Percentiles rank a stretch among this genome's conserved stretches.
Evolutionary conservation across 2,329 filamentous ascomycete genomes (phyloP).

Genomic region (Calonectria montana): DNA sequence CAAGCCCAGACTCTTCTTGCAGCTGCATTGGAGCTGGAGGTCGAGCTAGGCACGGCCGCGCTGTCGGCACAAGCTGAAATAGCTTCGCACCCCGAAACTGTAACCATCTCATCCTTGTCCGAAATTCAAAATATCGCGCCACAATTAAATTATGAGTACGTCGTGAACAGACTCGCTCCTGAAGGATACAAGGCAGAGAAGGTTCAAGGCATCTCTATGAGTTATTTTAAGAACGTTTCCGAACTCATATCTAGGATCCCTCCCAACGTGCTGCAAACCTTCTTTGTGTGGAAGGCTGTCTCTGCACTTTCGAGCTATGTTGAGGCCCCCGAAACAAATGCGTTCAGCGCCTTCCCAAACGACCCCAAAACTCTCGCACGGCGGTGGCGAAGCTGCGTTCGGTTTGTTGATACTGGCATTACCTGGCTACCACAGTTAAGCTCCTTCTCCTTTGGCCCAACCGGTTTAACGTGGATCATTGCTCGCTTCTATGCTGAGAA

Average conservation of each 20-base stretch:
- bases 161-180: slow-evolving; percentile 25
- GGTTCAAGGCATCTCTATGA: slow-evolving; percentile 64
- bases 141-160: slow-evolving; percentile 23
- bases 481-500: slow-evolving; percentile 78
- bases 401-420: slow-evolving; percentile 17
- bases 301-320: slow-evolving; percentile 63
- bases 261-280: slow-evolving; percentile 67
- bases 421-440: slow-evolving; percentile 7
- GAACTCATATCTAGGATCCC: slow-evolving; percentile 64
- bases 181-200: slow-evolving; percentile 50
- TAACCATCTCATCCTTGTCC: neutral
- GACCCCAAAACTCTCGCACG: slow-evolving; percentile 9
- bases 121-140: slow-evolving; percentile 8
- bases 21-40: neutral
- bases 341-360: slow-evolving; percentile 67
- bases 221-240: slow-evolving; percentile 70
- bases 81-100: neutral
- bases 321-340: slow-evolving; percentile 70
- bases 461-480: slow-evolving; percentile 73
- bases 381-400: slow-evolving; percentile 21
- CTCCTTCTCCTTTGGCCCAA: neutral
- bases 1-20: neutral
- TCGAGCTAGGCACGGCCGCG: neutral
- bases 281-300: slow-evolving; percentile 73
- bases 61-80: neutral